Conservation (phyloP, 345 rosid genomes). For the Populus deltoides region DNA sequence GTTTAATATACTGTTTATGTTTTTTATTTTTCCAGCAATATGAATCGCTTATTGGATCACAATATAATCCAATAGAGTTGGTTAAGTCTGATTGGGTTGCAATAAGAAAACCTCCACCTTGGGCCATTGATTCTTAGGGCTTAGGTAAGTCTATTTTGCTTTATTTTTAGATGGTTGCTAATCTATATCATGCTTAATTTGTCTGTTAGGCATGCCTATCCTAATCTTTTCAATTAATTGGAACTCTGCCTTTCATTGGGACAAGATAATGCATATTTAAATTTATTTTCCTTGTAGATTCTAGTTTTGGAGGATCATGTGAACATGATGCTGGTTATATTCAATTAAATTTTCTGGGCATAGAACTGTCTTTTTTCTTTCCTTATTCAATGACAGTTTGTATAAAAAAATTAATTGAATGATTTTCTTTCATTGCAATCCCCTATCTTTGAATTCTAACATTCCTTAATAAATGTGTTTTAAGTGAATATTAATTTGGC, state of each 20-base stretch:
- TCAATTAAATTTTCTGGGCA: too few relatives aligned
- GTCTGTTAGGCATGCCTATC: not conserved
- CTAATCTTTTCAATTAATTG: not conserved
- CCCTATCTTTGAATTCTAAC: too few relatives aligned
- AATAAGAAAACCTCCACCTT: constrained; percentile 88
- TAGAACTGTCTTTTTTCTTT: too few relatives aligned
- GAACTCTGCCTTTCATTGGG: not conserved
- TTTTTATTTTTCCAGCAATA: constrained; percentile 52
- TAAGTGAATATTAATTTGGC: too few relatives aligned
- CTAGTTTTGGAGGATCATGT: too few relatives aligned
- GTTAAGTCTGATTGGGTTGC: constrained; percentile 86
- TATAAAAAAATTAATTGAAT: too few relatives aligned
- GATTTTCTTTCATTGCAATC: too few relatives aligned
- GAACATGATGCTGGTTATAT: too few relatives aligned
- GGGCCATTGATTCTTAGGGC: constrained; percentile 99
- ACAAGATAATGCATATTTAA: not conserved
- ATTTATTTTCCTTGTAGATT: not conserved
- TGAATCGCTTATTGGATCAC: constrained; percentile 91
- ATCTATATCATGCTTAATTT: not conserved
- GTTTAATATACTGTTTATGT: not conserved
- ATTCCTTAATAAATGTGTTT: too few relatives aligned
- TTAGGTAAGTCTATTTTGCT: constrained; percentile 57
- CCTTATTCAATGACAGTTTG: too few relatives aligned
- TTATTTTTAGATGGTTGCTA: not conserved
- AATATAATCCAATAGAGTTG: constrained; percentile 89